Base-by-base conservation (phyloP, 805 yeast genomes). In the Schwanniomyces pseudopolymorphus region DNA sequence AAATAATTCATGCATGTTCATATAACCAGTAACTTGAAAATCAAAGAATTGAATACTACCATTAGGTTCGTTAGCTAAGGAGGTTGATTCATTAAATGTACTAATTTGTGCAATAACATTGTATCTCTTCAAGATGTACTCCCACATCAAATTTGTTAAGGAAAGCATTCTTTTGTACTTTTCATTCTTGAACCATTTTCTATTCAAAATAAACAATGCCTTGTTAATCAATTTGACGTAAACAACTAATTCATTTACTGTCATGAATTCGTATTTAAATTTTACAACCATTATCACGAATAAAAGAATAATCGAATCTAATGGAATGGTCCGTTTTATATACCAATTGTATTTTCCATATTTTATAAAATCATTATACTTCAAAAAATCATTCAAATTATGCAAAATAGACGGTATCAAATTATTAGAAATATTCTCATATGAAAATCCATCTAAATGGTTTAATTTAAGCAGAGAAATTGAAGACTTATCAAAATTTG, bases 271-370 rank as follows among this genome's bases (percentile, higher is more conserved):
- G 46, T 64, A 69, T 47, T 76, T 76, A 57, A 80, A 66, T 56
- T 81, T 83, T 6, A 80, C 76, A 2, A 79, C 72, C 42, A 81
- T 67, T 26, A 81, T 77, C 11, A 79, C 76, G 52, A 79, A 66
- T 48, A 80, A 63, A 44, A 81, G 58, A 11, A 80, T 76, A 13
- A 81, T 71, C 6, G 83, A 79, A 59, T 81, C 85, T 43, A 81
- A 67, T 2, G 87, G 87, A 40, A 81, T 73, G n/a, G 80, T 78
- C 39, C 83, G 68, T 55, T 81, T 75, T 41, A 81, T 70, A 51
- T 80, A 81, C 86, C 86, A 81, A 53, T 81, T 81, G 59, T 69
- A 81, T 46, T 75, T 72, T 5, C 80, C 80, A 56, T 75, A 78
- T 42, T 75, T 72, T 46, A 75, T 72, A 53, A 77, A 78, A 51